Conservation (phyloP, 2,329 filamentous ascomycete genomes). For the Ceratocystiopsis minuta region DNA sequence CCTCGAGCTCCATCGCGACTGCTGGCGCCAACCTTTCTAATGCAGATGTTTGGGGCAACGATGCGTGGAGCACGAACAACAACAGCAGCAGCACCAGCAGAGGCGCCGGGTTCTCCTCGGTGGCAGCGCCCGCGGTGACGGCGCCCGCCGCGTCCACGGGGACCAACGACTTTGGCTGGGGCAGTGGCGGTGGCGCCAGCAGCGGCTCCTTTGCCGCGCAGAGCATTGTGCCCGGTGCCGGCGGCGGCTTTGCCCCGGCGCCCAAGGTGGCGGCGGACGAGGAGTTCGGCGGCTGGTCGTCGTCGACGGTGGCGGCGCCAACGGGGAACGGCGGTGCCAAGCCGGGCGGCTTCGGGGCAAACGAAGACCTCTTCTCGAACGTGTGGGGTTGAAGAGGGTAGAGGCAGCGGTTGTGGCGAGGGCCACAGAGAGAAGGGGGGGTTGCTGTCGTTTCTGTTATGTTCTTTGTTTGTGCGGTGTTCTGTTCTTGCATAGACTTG, state of each 20-base stretch:
- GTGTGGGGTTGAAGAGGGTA: slow-evolving; percentile 60
- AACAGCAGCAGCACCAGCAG: slow-evolving; percentile 14
- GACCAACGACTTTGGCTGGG: slow-evolving; percentile 45
- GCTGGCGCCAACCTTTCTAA: slow-evolving; percentile 22
- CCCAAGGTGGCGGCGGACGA: slow-evolving; percentile 74
- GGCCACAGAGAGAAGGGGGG: background rate
- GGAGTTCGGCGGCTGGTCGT: slow-evolving; percentile 92
- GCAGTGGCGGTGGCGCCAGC: slow-evolving; percentile 15
- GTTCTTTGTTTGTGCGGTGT: background rate
- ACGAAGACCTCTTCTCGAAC: slow-evolving; percentile 86
- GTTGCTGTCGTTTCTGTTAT: background rate
- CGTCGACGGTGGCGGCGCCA: slow-evolving; percentile 35
- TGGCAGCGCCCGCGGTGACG: background rate
- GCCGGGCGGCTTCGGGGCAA: slow-evolving; percentile 40
- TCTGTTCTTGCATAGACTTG: no score
- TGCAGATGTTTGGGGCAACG: slow-evolving; percentile 69
- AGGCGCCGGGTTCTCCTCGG: no score
- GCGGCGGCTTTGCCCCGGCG: slow-evolving; percentile 44
- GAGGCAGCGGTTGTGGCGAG: no score
- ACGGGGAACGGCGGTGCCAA: slow-evolving; percentile 25
- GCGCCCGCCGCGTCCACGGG: slow-evolving; percentile 17
- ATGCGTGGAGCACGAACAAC: slow-evolving; percentile 52
- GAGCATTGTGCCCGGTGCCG: slow-evolving; percentile 41
- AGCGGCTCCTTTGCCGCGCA: slow-evolving; percentile 34
- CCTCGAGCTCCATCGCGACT: slow-evolving; percentile 17